A percentile compares a stretch with the other conserved stretches of the same genome.
These are phyloP conservation scores for Tubosaeta sp. DNA, from an alignment of 768 basidiomycete species.

Conservation along the genomic window DNA sequence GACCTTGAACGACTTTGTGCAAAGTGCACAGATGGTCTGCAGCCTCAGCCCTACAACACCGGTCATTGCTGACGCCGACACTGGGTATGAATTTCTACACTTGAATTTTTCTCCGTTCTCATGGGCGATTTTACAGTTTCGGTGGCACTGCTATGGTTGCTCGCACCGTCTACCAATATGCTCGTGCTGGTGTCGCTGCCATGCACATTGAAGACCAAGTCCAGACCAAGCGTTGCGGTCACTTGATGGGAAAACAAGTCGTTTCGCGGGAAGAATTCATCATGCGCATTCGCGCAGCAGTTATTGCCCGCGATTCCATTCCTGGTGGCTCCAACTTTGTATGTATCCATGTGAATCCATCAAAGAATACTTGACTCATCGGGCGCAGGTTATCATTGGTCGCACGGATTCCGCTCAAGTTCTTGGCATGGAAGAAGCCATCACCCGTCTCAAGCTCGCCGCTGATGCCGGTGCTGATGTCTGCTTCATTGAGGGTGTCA, in stretches of 20 bases:
- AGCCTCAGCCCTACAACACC: conserved; percentile 59
- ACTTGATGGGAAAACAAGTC: conserved; percentile 77
- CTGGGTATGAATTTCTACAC: conserved; percentile 43
- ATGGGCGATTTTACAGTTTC: conserved; percentile 35
- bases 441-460: conserved; percentile 62
- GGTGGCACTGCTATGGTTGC: conserved; percentile 74
- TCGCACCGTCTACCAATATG: conserved; percentile 71
- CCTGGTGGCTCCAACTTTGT: conserved; percentile 76
- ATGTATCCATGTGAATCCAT: conserved; percentile 10
- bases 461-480: conserved; percentile 74
- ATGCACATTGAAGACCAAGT: conserved; percentile 82
- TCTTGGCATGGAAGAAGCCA: conserved; percentile 74
- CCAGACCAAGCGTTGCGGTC: conserved; percentile 76
- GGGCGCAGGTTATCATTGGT: conserved; percentile 58
- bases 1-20: conserved; percentile 72
- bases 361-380: background rate
- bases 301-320: conserved; percentile 70
- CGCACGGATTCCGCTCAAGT: conserved; percentile 78
- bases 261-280: conserved; percentile 74
- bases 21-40: conserved; percentile 68
- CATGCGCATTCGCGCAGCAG: conserved; percentile 72
- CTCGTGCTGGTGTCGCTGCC: conserved; percentile 65
- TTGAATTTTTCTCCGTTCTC: background rate
- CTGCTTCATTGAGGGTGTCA: conserved; percentile 79
- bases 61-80: conserved; percentile 78